These are phyloP conservation scores for Phytophthora megakarya DNA, from an alignment of 352 stramenopile species.

Conservation along the genomic window DNA sequence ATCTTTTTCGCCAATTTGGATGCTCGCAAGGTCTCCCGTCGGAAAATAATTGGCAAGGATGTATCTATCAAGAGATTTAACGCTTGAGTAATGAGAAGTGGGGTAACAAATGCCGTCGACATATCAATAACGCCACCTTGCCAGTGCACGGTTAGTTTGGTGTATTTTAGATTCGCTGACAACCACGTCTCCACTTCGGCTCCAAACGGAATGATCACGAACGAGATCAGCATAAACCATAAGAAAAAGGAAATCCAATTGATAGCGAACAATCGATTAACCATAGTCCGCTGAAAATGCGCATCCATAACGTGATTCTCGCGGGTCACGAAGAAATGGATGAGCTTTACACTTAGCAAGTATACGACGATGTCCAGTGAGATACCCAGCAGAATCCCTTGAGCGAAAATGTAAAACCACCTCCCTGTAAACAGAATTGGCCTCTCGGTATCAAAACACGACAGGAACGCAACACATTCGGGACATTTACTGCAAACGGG, in stretches of 20 bases:
- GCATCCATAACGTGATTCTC: conserved; percentile 85
- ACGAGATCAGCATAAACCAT: conserved; percentile 90
- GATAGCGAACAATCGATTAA: conserved; percentile 87
- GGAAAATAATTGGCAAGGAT: conserved; percentile 67
- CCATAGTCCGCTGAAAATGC: conserved; percentile 84
- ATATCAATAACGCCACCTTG: conserved; percentile 87
- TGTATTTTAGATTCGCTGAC: conserved; percentile 78
- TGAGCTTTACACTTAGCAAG: conserved; percentile 82
- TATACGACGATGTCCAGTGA: conserved; percentile 88
- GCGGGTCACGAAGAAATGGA: conserved; percentile 79
- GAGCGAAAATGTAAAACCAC: conserved; percentile 85
- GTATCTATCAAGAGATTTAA: conserved; percentile 88
- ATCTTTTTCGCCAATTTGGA: conserved; percentile 82
- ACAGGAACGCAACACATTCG: conserved; percentile 74
- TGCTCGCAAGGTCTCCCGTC: conserved; percentile 62
- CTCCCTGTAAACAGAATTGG: conserved; percentile 73
- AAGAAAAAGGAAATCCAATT: conserved; percentile 92
- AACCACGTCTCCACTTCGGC: conserved; percentile 82
- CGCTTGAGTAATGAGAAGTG: conserved; percentile 83
- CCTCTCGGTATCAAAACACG: conserved; percentile 80
- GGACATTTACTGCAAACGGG: conserved; percentile 78
- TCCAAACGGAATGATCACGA: conserved; percentile 87
- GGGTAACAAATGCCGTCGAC: conserved; percentile 86
- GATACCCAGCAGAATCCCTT: conserved; percentile 83
- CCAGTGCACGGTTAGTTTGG: conserved; percentile 82